phyloP scores from a whole-genome alignment of 78 protist species.

The Diacronema lutheri region DNA sequence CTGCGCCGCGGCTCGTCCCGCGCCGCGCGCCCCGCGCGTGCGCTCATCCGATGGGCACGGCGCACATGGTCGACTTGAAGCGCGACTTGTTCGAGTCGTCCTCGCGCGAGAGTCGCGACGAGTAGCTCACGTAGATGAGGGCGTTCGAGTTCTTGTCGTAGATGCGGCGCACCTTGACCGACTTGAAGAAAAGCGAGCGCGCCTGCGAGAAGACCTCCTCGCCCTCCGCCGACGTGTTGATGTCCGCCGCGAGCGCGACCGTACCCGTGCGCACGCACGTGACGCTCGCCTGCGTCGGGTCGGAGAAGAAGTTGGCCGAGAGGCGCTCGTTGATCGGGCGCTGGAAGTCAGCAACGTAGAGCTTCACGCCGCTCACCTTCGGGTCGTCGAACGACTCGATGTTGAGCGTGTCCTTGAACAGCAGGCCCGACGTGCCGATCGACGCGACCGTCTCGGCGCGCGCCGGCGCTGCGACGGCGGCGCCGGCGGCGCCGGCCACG shows the following conservation, averaged over 20 bases:
- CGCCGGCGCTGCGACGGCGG: too few relatives aligned
- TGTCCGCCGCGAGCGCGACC: neutral
- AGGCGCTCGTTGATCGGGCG: neutral
- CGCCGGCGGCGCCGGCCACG: too few relatives aligned
- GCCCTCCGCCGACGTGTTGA: neutral
- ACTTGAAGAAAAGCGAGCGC: neutral
- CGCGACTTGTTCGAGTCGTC: neutral
- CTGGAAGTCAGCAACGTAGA: neutral
- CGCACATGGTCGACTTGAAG: neutral
- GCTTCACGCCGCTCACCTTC: neutral
- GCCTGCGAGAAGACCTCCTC: slow-evolving; percentile 7
- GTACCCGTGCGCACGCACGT: neutral
- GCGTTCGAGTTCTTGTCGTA: neutral
- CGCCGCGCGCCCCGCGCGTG: too few relatives aligned
- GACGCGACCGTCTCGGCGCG: too few relatives aligned
- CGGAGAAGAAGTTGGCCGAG: neutral
- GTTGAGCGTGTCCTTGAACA: slow-evolving; percentile 2
- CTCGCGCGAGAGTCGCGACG: neutral
- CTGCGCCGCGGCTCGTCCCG: too few relatives aligned
- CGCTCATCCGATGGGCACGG: neutral
- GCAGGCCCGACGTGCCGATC: too few relatives aligned
- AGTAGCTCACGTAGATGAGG: neutral
- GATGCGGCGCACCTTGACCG: slow-evolving; percentile 4
- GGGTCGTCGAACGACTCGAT: slow-evolving; percentile 6
- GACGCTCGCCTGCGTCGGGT: neutral